Evolutionary conservation across 352 stramenopile genomes (phyloP).

Genomic region (Thalassiosira mediterranea): DNA sequence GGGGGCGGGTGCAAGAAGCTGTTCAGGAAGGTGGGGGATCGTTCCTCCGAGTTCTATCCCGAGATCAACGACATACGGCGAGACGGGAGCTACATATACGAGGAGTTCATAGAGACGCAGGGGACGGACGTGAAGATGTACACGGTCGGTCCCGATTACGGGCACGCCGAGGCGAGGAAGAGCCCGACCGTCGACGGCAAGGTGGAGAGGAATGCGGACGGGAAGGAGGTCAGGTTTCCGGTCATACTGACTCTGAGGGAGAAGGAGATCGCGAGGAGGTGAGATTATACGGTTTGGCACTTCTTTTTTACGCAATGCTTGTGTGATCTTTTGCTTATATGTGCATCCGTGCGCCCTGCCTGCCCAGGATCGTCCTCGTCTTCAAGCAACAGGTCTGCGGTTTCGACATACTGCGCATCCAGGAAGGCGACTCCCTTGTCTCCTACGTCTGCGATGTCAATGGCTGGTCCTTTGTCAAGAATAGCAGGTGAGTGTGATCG

Average conservation of each 20-base stretch:
- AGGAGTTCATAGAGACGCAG: conserved; percentile 97
- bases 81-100: conserved; percentile 86
- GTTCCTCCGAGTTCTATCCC: conserved; percentile 93
- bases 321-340: conserved; percentile 82
- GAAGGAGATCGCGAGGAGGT: conserved; percentile 96
- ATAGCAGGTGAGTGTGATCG: too few relatives aligned
- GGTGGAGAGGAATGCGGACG: conserved; percentile 93
- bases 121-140: conserved; percentile 99
- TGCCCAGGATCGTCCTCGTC: conserved; percentile 86
- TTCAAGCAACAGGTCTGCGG: conserved; percentile 99
- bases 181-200: conserved; percentile 97
- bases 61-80: conserved; percentile 95
- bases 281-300: conserved; percentile 65
- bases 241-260: conserved; percentile 98
- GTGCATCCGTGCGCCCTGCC: background rate
- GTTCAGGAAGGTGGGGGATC: conserved; percentile 96
- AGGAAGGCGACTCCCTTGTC: conserved; percentile 76
- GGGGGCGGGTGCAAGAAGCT: conserved; percentile 98
- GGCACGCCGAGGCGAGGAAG: conserved; percentile 98
- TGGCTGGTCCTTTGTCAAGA: conserved; percentile 99
- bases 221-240: conserved; percentile 98
- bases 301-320: conserved; percentile 81
- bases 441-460: conserved; percentile 99
- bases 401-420: conserved; percentile 96
- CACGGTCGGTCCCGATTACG: conserved; percentile 97